Evolutionary conservation across 345 rosid species (phyloP).

Genomic region (Schrenkiella parvula): DNA sequence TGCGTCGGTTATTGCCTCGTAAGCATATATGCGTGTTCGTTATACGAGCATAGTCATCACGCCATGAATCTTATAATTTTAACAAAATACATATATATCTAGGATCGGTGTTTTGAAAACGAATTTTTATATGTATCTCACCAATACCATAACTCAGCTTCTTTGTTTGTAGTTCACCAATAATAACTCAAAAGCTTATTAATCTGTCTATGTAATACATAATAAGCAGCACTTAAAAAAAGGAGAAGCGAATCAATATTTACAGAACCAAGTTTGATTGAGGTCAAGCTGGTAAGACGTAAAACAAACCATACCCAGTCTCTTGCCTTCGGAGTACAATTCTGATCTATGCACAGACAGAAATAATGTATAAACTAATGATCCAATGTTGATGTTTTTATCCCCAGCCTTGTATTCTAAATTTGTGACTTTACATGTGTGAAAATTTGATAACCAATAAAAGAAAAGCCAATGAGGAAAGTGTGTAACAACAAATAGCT

Average conservation of each 20-base stretch:
- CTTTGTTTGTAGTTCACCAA: neutral
- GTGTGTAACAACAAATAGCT: constrained; percentile 18
- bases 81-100: neutral
- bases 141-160: neutral
- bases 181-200: neutral
- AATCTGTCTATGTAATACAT: neutral
- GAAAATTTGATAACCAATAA: neutral
- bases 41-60: neutral
- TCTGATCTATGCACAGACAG: constrained; percentile 15
- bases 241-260: neutral
- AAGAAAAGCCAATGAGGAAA: constrained; percentile 17
- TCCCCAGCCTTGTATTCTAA: constrained; percentile 14
- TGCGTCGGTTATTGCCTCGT: neutral
- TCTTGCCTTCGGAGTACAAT: neutral
- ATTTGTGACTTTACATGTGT: constrained; percentile 29
- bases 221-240: neutral
- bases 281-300: neutral
- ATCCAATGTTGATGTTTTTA: neutral
- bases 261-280: neutral
- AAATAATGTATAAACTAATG: neutral
- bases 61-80: neutral
- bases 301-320: neutral
- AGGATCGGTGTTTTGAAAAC: neutral
- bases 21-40: constrained; percentile 13
- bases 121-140: neutral